These are phyloP conservation scores for Carallia brachiata DNA, from an alignment of 345 rosid genomes.

Conservation along the genomic window DNA sequence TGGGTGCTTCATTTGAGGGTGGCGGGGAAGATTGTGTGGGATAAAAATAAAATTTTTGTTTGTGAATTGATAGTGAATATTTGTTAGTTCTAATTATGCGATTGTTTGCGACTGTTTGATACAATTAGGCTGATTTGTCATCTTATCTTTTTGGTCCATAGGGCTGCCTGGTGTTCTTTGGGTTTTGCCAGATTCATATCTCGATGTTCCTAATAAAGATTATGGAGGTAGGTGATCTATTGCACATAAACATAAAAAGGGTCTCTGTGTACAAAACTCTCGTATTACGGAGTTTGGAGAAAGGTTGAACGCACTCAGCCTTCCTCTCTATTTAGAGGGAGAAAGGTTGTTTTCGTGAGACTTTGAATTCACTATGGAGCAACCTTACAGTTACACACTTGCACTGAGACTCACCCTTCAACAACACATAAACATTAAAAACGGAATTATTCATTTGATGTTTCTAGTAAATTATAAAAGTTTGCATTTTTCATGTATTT, in stretches of 20 bases:
- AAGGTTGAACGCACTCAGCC: no score
- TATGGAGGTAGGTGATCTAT: slow-evolving; percentile 69
- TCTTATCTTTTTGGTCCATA: slow-evolving; percentile 27
- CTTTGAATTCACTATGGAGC: no score
- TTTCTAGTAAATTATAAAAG: background rate
- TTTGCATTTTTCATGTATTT: background rate
- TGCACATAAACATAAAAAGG: background rate
- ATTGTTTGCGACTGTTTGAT: background rate
- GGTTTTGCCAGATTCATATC: slow-evolving; percentile 95
- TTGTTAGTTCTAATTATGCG: no score
- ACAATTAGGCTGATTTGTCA: background rate
- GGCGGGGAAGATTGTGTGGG: no score
- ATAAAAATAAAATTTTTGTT: no score
- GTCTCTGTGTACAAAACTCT: no score
- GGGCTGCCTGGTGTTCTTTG: slow-evolving; percentile 88
- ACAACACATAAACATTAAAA: background rate
- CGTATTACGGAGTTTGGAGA: no score
- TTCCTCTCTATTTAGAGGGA: no score
- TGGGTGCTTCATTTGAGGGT: background rate
- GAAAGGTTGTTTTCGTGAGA: no score
- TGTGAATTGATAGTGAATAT: no score
- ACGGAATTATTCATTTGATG: background rate
- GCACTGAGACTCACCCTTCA: background rate
- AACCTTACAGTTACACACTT: no score
- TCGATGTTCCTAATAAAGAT: slow-evolving; percentile 94